Conservation (phyloP, 495 filamentous ascomycete genomes). For the Podospora comata region DNA sequence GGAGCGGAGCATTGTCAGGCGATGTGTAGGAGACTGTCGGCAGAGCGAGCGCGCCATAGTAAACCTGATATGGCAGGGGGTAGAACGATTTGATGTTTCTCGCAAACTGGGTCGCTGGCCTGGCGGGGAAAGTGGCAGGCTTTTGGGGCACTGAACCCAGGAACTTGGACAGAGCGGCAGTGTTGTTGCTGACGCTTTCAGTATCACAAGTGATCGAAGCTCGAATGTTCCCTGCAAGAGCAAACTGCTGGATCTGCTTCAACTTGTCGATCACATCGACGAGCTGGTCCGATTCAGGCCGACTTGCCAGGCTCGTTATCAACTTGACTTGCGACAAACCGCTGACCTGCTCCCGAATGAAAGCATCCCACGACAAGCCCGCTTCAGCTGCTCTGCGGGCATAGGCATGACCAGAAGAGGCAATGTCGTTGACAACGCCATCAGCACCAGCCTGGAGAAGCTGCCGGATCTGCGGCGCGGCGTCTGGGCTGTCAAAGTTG, state of each 20-base stretch:
- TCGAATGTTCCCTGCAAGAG: conserved; percentile 64
- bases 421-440: conserved; percentile 87
- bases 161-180: conserved; percentile 69
- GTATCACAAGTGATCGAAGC: conserved; percentile 81
- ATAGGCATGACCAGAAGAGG: conserved; percentile 79
- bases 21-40: conserved; percentile 85
- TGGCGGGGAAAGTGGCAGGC: conserved; percentile 36
- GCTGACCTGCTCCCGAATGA: conserved; percentile 72
- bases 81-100: conserved; percentile 75
- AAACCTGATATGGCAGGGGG: conserved; percentile 93
- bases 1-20: conserved; percentile 68
- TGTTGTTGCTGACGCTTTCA: conserved; percentile 66
- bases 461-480: conserved; percentile 76
- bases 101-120: conserved; percentile 31
- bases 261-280: conserved; percentile 78
- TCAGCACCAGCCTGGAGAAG: conserved; percentile 79
- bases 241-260: conserved; percentile 78
- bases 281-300: conserved; percentile 59
- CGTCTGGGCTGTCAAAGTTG: conserved; percentile 77
- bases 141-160: conserved; percentile 55
- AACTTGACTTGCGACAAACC: conserved; percentile 87
- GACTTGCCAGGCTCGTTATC: conserved; percentile 58
- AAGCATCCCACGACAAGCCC: conserved; percentile 65
- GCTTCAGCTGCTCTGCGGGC: conserved; percentile 81
- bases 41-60: conserved; percentile 77